Base-by-base conservation (phyloP, 495 filamentous ascomycete genomes). In the Hypoxylon cercidicola region DNA sequence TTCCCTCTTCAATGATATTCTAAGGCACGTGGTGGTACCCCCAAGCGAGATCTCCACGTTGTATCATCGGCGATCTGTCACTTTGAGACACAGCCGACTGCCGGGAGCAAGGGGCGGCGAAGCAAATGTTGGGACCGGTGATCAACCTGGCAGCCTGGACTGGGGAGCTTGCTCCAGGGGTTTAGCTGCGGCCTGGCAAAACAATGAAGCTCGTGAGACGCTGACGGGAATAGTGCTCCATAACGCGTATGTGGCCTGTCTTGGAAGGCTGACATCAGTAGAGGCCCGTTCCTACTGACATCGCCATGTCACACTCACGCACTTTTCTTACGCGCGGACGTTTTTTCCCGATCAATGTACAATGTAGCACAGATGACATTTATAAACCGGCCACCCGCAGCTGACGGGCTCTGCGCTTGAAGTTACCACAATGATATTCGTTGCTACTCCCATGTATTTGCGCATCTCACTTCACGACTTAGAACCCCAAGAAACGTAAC, bases 381-480 rank as follows among this genome's bases (percentile, higher is more conserved):
- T 66, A 66, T 60, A 61, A 47, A 66, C 20, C 51, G 13, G 30
- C 11, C 56, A 11, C 50, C 21, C 21, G 49, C 51, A 60, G 28
- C 18, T 35, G 15, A 15, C 9, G 13, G 10, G 16, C 35, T 34
- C 15, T 59, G 41, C 43, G 20, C 15, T 57, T 19, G 11, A 49
- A 40, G 8, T 20, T 7, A 46, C 35, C 40, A 30, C 23, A 40
- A 8, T 41, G 51, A 60, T 56, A 45, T 60, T 61, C 56, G 11
- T 30, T 44, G 1, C 11, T 18, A 15, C 50, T 45, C 19, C 55
- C 37, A 15, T 28, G 39, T 37, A 13, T 6, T 25, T 43, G 55
- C 6, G 35, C 40, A 59, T 28, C 30, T 49, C 23, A 28, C 46
- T 46, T 32, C 45, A 45, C n/a, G 15, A 1, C n/a, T 16, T 37